Evolutionary conservation across 192 early-diverging fungal genomes (phyloP).

Genomic region (Coemansia guatemalensis): DNA sequence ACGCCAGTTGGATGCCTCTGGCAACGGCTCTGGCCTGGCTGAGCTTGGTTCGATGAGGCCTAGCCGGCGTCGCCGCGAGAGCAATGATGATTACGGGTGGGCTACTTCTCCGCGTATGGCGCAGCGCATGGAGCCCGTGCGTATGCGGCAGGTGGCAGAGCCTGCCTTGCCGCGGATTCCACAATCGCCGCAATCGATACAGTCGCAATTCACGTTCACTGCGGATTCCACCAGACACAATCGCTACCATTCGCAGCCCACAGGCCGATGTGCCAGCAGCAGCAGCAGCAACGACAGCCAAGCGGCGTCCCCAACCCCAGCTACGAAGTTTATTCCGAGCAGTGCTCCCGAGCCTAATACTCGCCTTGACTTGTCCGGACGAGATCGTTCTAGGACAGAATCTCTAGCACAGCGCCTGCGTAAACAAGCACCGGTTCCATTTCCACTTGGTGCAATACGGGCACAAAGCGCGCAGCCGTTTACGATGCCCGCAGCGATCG

Average conservation of each 20-base stretch:
- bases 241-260: too few species aligned
- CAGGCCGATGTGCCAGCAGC: background rate
- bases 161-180: background rate
- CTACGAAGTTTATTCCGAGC: constrained; percentile 16
- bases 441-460: constrained; percentile 16
- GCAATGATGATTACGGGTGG: constrained; percentile 37
- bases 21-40: too few species aligned
- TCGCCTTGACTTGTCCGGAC: constrained; percentile 3
- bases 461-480: constrained; percentile 21
- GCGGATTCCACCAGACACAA: too few species aligned
- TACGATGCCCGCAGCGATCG: constrained; percentile 1
- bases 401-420: background rate
- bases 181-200: constrained; percentile 1
- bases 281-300: constrained; percentile 7
- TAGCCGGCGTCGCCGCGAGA: constrained; percentile 1
- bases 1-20: background rate
- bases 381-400: too few species aligned
- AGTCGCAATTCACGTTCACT: too few species aligned
- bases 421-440: constrained; percentile 36
- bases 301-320: background rate
- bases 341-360: constrained; percentile 27
- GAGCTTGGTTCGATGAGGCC: too few species aligned
- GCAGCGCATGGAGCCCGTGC: background rate
- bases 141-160: too few species aligned
- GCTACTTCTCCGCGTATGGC: constrained; percentile 33